These are phyloP conservation scores for Calamus simplicifolius DNA, from an alignment of 176 grass and related monocot genomes.

Conservation along the genomic window DNA sequence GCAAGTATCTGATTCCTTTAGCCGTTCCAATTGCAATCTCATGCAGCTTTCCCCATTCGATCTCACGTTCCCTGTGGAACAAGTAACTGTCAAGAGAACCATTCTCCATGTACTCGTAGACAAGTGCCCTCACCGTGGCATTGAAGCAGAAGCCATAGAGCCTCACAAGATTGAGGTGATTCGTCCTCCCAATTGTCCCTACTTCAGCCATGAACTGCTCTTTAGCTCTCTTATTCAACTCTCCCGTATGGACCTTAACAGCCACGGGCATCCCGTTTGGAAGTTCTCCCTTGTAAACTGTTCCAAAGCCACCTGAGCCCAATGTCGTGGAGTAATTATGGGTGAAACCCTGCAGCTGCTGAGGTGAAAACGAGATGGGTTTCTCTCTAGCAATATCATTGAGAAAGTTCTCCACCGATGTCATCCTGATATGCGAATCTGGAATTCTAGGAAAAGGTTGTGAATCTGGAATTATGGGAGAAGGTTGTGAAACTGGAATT, in stretches of 20 bases:
- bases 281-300: too few species aligned
- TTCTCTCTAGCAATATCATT: neutral
- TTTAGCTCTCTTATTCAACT: too few species aligned
- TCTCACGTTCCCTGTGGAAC: neutral
- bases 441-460: too few species aligned
- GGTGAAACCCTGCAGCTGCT: neutral
- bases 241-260: too few species aligned
- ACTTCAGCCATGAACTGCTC: too few species aligned
- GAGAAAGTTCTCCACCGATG: neutral
- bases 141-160: neutral
- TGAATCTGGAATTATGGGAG: neutral
- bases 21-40: slow-evolving; percentile 6
- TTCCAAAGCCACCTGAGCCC: neutral
- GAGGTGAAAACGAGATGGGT: neutral
- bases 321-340: neutral
- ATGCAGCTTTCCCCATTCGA: neutral
- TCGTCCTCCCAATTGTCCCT: too few species aligned
- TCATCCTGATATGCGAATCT: neutral
- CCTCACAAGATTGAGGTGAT: too few species aligned
- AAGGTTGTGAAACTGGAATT: neutral
- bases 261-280: too few species aligned
- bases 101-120: slow-evolving; percentile 6
- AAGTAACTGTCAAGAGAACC: slow-evolving; percentile 1
- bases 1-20: slow-evolving; percentile 4
- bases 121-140: neutral